These are phyloP conservation scores for Neofusicoccum ribis DNA, from an alignment of 2,329 filamentous ascomycete species.

Conservation along the genomic window DNA sequence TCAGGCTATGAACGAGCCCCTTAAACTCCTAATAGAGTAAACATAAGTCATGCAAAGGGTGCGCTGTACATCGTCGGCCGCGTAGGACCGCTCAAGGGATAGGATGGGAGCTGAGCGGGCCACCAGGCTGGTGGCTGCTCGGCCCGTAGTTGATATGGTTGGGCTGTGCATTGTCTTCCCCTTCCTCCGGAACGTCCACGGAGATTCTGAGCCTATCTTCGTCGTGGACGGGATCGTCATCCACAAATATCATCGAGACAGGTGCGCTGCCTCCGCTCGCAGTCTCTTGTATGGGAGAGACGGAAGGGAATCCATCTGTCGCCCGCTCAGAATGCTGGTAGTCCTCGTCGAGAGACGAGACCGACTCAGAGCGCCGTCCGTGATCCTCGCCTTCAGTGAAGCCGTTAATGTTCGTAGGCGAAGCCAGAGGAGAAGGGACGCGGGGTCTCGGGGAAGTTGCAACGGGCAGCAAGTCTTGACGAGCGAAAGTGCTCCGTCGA, in stretches of 20 bases:
- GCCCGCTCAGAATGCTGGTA: neutral
- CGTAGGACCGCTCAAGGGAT: neutral
- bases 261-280: conserved; percentile 1
- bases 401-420: neutral
- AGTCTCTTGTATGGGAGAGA: conserved; percentile 10
- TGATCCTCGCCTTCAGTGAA: neutral
- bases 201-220: neutral
- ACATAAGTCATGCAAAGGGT: neutral
- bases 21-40: neutral
- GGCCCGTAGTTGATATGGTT: neutral
- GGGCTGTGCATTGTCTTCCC: neutral
- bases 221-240: neutral
- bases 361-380: neutral
- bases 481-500: neutral
- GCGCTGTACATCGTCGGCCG: neutral
- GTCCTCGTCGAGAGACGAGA: neutral
- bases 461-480: neutral
- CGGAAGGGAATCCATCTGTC: neutral
- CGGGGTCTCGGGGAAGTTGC: neutral
- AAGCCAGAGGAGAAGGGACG: neutral
- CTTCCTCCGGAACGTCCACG: neutral
- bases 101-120: neutral
- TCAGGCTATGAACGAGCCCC: neutral
- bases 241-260: neutral
- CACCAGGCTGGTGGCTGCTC: neutral